Evolutionary conservation across 169 alveolate species (phyloP).

Genomic region (Cryptosporidium meleagridis): DNA sequence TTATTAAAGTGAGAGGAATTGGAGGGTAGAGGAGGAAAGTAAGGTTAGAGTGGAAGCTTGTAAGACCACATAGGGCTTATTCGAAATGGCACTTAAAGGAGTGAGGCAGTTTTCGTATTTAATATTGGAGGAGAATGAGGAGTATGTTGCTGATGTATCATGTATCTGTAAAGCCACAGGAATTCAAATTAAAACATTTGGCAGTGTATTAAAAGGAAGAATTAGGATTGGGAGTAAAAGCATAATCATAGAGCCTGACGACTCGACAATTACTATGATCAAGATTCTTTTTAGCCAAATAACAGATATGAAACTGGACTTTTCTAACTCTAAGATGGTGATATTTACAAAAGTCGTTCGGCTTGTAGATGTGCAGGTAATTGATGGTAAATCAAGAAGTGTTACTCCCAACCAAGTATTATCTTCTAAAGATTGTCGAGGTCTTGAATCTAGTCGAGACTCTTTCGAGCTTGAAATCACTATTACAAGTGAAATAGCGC

Average conservation of each 20-base stretch:
- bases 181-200: not conserved
- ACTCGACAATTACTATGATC: slow-evolving; percentile 65
- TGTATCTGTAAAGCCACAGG: slow-evolving; percentile 12
- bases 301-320: not conserved
- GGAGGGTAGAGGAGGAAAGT: not conserved
- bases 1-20: not conserved
- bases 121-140: slow-evolving; percentile 67
- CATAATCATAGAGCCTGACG: slow-evolving; percentile 86
- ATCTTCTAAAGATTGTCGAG: not conserved
- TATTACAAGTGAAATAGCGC: slow-evolving; percentile 16
- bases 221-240: slow-evolving; percentile 85
- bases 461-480: slow-evolving; percentile 16
- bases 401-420: slow-evolving; percentile 35
- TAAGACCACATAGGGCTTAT: not conserved
- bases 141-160: slow-evolving; percentile 44
- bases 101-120: slow-evolving; percentile 61
- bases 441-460: not conserved
- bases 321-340: not conserved
- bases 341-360: slow-evolving; percentile 11
- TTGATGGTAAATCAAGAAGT: slow-evolving; percentile 64
- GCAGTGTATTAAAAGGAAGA: slow-evolving; percentile 80
- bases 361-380: slow-evolving; percentile 27
- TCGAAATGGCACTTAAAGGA: slow-evolving; percentile 52
- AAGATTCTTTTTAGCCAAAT: slow-evolving; percentile 39
- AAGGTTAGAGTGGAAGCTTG: not conserved